These are phyloP conservation scores for Annona squamosa DNA, from an alignment of 164 flowering plant genomes.

Conservation along the genomic window DNA sequence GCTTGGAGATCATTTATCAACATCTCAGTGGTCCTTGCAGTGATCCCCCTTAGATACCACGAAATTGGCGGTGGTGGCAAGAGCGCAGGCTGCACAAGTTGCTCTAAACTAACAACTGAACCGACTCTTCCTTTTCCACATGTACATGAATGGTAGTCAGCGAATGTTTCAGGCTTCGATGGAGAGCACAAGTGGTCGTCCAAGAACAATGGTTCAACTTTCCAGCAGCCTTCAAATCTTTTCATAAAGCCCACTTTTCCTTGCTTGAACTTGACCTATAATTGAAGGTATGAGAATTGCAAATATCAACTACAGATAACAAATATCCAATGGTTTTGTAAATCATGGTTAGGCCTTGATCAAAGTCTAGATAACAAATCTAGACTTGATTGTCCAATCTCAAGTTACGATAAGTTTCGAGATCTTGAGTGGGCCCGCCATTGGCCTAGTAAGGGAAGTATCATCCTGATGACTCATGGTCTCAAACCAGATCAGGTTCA, in stretches of 20 bases:
- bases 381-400: no score
- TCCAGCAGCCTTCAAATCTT: constrained; percentile 87
- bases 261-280: constrained; percentile 91
- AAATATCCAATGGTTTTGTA: neutral
- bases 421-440: no score
- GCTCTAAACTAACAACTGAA: constrained; percentile 65
- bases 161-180: constrained; percentile 52
- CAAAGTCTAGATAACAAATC: no score
- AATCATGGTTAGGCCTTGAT: no score
- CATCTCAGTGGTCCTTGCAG: constrained; percentile 78
- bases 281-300: neutral
- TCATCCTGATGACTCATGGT: no score
- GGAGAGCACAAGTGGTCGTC: constrained; percentile 67
- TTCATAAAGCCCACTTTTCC: constrained; percentile 83
- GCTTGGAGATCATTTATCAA: constrained; percentile 58
- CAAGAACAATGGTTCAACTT: constrained; percentile 65
- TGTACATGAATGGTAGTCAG: constrained; percentile 58
- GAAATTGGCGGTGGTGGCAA: constrained; percentile 97
- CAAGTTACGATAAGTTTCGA: no score
- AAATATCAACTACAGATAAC: neutral
- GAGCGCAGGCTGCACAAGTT: constrained; percentile 79
- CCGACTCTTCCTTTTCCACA: constrained; percentile 85
- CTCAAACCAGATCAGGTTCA: no score
- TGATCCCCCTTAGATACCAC: constrained; percentile 93
- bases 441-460: no score